A percentile compares a stretch with the other conserved stretches of the same genome.
Evolutionary conservation across 805 yeast species (phyloP).

Genomic region (Sporopachydermia quercuum): DNA sequence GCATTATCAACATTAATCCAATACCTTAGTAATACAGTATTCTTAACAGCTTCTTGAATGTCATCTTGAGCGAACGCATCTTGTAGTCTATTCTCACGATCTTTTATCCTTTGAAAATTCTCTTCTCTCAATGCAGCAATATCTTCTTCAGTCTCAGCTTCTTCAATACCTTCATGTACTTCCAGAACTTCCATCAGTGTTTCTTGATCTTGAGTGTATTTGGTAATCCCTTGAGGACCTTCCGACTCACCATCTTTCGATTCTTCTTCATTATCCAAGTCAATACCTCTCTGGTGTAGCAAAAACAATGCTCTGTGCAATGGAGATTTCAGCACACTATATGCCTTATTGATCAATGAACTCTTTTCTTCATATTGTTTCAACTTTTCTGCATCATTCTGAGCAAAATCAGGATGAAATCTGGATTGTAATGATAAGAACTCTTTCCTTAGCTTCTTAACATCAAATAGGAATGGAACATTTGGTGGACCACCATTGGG

Average conservation of each 20-base stretch:
- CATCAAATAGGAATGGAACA: conserved; percentile 44
- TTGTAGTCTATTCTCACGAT: conserved; percentile 30
- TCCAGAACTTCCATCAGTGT: conserved; percentile 68
- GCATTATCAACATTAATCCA: conserved; percentile 70
- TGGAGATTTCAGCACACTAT: conserved; percentile 55
- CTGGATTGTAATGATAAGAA: conserved; percentile 57
- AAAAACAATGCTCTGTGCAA: conserved; percentile 53
- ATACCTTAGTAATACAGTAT: conserved; percentile 63
- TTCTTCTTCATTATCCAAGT: conserved; percentile 44
- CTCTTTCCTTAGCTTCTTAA: conserved; percentile 49
- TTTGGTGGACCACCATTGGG: conserved; percentile 49
- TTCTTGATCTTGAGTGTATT: conserved; percentile 28
- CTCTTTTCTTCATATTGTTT: conserved; percentile 23
- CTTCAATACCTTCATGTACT: conserved; percentile 70
- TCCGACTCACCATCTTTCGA: conserved; percentile 23
- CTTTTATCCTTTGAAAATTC: conserved; percentile 40
- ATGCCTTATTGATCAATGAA: conserved; percentile 62
- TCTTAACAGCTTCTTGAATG: conserved; percentile 44
- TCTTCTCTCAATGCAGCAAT: conserved; percentile 34
- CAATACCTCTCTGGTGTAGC: conserved; percentile 30
- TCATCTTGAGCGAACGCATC: conserved; percentile 30
- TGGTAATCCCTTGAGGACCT: conserved; percentile 15
- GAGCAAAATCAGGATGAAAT: conserved; percentile 65
- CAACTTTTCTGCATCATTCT: conserved; percentile 12
- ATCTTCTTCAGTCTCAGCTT: conserved; percentile 44